These are phyloP conservation scores for Chamaecrista fasciculata DNA, from an alignment of 306 rosid genomes.

Conservation along the genomic window DNA sequence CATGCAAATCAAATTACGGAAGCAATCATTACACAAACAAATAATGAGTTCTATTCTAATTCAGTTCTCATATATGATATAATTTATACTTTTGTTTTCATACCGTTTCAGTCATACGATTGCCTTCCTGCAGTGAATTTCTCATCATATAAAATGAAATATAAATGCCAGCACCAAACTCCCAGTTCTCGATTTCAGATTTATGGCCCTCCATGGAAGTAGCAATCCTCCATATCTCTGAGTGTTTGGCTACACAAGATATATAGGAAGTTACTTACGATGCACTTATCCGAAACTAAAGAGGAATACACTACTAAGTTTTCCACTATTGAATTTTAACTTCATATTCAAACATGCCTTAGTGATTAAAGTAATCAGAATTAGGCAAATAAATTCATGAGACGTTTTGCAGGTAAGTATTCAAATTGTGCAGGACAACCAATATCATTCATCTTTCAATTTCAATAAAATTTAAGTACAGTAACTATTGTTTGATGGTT, in stretches of 20 bases:
- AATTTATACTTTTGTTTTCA: conserved; percentile 13
- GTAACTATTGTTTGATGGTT: not conserved
- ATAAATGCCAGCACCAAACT: conserved; percentile 91
- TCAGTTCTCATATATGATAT: not conserved
- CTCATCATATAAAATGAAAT: conserved; percentile 74
- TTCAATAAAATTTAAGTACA: not conserved
- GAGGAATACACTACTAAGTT: conserved; percentile 11
- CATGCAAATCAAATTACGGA: not conserved
- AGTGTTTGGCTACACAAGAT: conserved; percentile 59
- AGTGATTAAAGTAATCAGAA: conserved; percentile 5
- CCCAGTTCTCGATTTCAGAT: conserved; percentile 98
- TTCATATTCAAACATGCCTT: not conserved
- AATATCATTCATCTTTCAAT: not conserved
- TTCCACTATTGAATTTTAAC: not conserved
- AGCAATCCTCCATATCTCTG: conserved; percentile 81
- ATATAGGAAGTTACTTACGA: conserved; percentile 21
- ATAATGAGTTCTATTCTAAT: not conserved
- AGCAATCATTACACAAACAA: conserved; percentile 7
- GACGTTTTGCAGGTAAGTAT: not conserved
- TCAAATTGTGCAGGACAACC: not conserved
- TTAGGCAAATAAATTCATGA: not conserved
- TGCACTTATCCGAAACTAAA: conserved; percentile 13
- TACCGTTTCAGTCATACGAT: conserved; percentile 67
- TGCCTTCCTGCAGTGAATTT: conserved; percentile 69
- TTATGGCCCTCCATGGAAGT: conserved; percentile 86